Evolutionary conservation across 306 rosid genomes (phyloP).

Genomic region (Trifolium fragiferum): DNA sequence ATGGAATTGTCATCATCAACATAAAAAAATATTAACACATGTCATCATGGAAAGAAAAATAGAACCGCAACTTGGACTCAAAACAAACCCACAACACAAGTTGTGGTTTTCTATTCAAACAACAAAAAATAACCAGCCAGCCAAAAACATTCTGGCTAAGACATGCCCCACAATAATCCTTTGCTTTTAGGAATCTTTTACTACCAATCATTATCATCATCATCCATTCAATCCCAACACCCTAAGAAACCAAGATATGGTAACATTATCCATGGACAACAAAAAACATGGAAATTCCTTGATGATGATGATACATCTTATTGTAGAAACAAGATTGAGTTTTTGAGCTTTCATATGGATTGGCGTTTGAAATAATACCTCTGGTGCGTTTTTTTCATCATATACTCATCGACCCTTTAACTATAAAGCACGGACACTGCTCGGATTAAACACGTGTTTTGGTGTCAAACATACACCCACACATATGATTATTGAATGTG

Average conservation of each 20-base stretch:
- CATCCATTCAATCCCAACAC: constrained; percentile 43
- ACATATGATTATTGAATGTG: no score
- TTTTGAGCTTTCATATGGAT: constrained; percentile 22
- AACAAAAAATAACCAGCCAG: constrained; percentile 48
- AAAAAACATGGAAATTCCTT: constrained; percentile 41
- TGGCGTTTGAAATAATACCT: not conserved
- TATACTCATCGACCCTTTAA: not conserved
- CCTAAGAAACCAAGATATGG: constrained; percentile 41
- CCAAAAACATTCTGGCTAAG: constrained; percentile 55
- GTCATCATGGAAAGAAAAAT: constrained; percentile 36
- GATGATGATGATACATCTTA: not conserved
- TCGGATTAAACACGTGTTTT: no score
- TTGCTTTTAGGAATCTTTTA: constrained; percentile 39
- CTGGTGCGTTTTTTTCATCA: constrained; percentile 41
- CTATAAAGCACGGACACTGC: no score
- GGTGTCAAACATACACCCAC: no score
- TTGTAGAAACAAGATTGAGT: constrained; percentile 28
- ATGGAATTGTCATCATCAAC: not conserved
- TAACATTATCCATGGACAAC: constrained; percentile 30
- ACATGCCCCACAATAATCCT: constrained; percentile 61
- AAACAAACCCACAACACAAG: constrained; percentile 27
- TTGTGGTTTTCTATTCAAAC: constrained; percentile 48
- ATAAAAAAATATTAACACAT: constrained; percentile 23
- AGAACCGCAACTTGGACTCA: constrained; percentile 46
- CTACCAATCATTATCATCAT: constrained; percentile 32